A percentile compares a stretch with the other conserved stretches of the same genome.
Evolutionary conservation across 441 rosid genomes (phyloP).

Genomic region (Rhodomyrtus psidioides): DNA sequence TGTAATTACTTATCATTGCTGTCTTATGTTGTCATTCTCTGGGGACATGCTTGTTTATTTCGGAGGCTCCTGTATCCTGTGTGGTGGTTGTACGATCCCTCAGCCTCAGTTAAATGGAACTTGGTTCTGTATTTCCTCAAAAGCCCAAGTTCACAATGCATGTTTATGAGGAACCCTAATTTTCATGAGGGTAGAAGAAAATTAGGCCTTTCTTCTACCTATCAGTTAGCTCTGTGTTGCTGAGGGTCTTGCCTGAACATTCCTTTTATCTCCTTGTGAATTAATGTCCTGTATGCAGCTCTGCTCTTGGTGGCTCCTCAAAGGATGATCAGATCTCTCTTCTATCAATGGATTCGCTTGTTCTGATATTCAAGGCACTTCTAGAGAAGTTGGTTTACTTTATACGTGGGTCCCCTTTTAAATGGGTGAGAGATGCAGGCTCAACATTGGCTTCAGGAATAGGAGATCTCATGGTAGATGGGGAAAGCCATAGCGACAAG

Average conservation of each 20-base stretch:
- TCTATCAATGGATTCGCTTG: constrained; percentile 44
- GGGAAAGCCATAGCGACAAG: constrained; percentile 17
- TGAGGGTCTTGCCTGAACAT: background rate
- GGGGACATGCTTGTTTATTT: background rate
- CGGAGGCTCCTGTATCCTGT: background rate
- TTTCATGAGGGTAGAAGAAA: background rate
- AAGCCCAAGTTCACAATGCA: background rate
- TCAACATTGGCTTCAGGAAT: constrained; percentile 26
- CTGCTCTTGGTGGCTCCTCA: constrained; percentile 68
- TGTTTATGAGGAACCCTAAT: background rate
- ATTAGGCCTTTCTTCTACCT: background rate
- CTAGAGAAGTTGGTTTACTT: constrained; percentile 42
- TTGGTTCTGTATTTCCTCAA: background rate
- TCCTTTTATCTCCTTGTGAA: background rate
- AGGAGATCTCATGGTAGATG: constrained; percentile 19
- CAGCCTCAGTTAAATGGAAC: background rate
- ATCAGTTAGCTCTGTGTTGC: background rate
- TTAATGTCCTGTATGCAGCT: constrained; percentile 44
- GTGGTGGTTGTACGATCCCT: background rate
- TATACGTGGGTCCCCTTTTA: constrained; percentile 53
- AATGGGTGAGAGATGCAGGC: constrained; percentile 48
- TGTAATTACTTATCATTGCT: background rate
- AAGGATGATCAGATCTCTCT: constrained; percentile 40
- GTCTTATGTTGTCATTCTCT: background rate
- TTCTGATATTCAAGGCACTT: constrained; percentile 41